These are phyloP conservation scores for Salvia splendens DNA, from an alignment of 257 asterid genomes.

Conservation along the genomic window DNA sequence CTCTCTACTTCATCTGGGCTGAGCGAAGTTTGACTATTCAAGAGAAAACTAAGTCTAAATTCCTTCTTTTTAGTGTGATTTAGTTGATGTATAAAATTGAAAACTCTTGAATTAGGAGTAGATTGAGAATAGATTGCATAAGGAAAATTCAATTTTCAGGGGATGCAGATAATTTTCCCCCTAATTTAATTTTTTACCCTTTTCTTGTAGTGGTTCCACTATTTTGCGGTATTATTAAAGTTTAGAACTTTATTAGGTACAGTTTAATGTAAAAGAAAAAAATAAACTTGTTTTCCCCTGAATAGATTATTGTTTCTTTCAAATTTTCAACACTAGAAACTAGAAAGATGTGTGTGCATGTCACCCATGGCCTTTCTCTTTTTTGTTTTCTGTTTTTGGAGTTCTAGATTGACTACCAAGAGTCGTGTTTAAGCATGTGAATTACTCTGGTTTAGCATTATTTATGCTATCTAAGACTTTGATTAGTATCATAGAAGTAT, in stretches of 20 bases:
- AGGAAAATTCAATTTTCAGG: neutral
- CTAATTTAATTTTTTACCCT: neutral
- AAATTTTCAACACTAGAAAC: neutral
- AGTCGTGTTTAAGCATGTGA: neutral
- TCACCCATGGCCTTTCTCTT: neutral
- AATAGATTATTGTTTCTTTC: too few species aligned
- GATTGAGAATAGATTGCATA: neutral
- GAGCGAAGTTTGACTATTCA: neutral
- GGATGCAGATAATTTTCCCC: neutral
- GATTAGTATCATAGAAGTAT: neutral
- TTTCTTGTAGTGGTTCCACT: neutral
- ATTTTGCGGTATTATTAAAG: neutral
- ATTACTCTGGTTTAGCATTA: neutral
- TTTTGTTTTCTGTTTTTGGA: neutral
- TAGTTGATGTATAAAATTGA: neutral
- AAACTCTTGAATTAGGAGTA: neutral
- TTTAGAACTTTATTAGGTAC: neutral
- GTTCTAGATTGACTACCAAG: neutral
- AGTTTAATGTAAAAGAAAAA: neutral
- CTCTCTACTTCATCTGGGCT: conserved; percentile 5
- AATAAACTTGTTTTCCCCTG: neutral
- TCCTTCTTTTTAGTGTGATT: neutral
- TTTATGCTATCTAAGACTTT: too few species aligned
- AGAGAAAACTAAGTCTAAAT: neutral
- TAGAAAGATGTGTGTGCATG: conserved; percentile 2